Base-by-base conservation (phyloP, 1,284 basidiomycete genomes). In the Dichomitus squalens region DNA sequence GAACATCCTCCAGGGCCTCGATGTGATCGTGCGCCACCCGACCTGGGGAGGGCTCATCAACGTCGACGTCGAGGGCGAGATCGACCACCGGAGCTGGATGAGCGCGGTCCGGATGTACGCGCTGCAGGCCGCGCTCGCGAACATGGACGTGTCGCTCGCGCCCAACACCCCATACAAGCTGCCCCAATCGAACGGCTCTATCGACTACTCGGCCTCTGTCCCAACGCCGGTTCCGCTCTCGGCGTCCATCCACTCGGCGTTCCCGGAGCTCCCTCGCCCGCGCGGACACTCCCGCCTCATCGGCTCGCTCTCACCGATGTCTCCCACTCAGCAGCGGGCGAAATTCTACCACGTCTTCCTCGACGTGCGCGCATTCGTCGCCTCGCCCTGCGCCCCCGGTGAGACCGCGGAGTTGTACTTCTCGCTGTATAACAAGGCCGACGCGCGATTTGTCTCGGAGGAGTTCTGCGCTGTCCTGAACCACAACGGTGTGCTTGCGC, bases 371-470 rank as follows among this genome's bases (percentile, higher is more conserved):
- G 94, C 95, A 0, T 96, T 98, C 67, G 89, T 96, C 25, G 96
- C 95, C 6, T 90, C 89, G 7, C 89, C 89, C 1, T 98, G 95
- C 73, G 81, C 86, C 0, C 90, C 94, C 0, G 95, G 95, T 14
- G 96, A 98, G 73, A 91, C 91, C 0, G 91, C 88, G 4, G 96
- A 99, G 71, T 85, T 99, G 4, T 95, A 90, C 73, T 97, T 98
- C 75, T 95, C 94, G 2, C 81, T 99, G 5, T 98, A 93, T 81
- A 92, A 90, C 73, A 90, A 92, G 67, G 82, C 85, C 48, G 90
- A 93, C 52, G 81, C 81, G 7, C 87, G 92, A 39, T 98, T 97
- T 72, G 84, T 98, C 44, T 96, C 95, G 0, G 96, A 99, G 73
- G 96, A 98, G 21, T 97, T 91, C 70, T 96, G 92, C 68, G 87